Conservation (phyloP, 805 yeast genomes). For the Kazachstania africana region DNA sequence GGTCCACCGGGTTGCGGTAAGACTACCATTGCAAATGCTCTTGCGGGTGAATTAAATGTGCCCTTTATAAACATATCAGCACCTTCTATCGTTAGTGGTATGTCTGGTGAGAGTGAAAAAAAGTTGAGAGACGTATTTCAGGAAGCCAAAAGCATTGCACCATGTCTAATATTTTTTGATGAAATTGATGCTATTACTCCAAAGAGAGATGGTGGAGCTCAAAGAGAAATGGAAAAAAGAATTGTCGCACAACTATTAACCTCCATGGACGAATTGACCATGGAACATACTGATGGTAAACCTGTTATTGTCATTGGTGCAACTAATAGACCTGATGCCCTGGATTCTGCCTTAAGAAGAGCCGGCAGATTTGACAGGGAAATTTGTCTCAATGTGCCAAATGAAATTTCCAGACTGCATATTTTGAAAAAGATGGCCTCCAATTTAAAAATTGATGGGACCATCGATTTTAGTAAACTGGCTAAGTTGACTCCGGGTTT, state of each 20-base stretch:
- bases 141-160: constrained; percentile 83
- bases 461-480: constrained; percentile 54
- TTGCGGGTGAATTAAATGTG: constrained; percentile 89
- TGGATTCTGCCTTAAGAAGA: constrained; percentile 88
- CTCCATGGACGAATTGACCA: constrained; percentile 82
- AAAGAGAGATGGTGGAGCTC: constrained; percentile 88
- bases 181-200: constrained; percentile 98
- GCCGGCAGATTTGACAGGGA: constrained; percentile 97
- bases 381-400: constrained; percentile 89
- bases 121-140: constrained; percentile 86
- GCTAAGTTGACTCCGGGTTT: constrained; percentile 95
- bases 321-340: constrained; percentile 89
- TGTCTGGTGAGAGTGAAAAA: constrained; percentile 98
- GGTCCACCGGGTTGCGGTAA: constrained; percentile 99
- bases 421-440: constrained; percentile 68
- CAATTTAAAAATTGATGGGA: constrained; percentile 53
- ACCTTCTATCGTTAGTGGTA: constrained; percentile 93
- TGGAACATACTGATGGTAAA: constrained; percentile 81
- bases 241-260: constrained; percentile 93
- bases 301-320: constrained; percentile 95
- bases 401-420: constrained; percentile 65
- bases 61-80: constrained; percentile 89
- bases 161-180: constrained; percentile 86
- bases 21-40: constrained; percentile 89
- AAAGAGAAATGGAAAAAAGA: constrained; percentile 94